Evolutionary conservation across 768 basidiomycete species (phyloP), one percentile per base, ranked within the genome.

Genomic region (Lentinus tigrinus): DNA sequence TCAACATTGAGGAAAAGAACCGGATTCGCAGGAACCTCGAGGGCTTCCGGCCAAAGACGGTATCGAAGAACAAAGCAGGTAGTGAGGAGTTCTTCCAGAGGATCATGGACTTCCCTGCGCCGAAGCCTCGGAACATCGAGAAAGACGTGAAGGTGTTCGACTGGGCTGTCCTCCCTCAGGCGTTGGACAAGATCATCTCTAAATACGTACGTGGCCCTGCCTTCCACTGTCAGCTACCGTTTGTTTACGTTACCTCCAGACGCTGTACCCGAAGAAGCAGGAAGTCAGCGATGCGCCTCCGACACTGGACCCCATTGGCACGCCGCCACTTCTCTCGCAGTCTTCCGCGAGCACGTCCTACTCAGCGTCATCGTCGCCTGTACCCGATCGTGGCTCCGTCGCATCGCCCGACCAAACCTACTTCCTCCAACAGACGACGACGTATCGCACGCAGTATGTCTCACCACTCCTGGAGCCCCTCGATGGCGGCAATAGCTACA

Each of bases 1-100:
- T 97, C 68, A 87, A 87, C 28, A 90, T 97, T 47, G 94, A 97
- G 73, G 96, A 98, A 79, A 98, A 96, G 81, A 98, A 98, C 67
- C 81, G 96, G 52, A 96, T 98, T 65, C 80, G 96, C 61, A 82
- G 95, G 56, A 98, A 98, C 72, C 77, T 99, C 28, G 95, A 99
- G 72, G 93, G 91, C 24, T 89, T 97, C 68, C 81, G 87, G 51
- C 96, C 96, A 1, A 88, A 85, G 54, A 97, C 95, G 0, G 86
- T 98, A 3, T 89, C 90, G 27, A 99, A 97, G 76, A 83, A 84
- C 69, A 89, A 91, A 64, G 75, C 81, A 0, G 89, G 86, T 11
- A 87, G 83, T 56, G 91, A 91, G 65, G 78, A 82, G n/a, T 93
- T 98, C 72, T 99, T 98, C 81, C 87, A 91, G 75, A 81, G 87